Conservation (phyloP, 495 filamentous ascomycete species). For the Lentithecium fluviatile region DNA sequence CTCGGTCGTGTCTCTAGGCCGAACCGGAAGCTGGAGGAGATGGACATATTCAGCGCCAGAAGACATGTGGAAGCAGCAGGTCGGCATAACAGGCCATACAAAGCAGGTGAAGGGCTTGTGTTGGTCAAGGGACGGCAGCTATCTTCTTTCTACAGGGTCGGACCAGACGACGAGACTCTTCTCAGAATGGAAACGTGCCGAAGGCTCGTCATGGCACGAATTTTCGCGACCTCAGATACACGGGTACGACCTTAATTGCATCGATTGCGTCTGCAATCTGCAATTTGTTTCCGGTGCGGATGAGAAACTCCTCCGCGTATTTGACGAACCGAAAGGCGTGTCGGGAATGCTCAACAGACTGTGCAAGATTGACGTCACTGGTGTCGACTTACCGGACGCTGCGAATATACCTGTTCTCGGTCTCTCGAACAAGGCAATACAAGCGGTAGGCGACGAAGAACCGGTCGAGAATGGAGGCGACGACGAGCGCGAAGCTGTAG, state of each 20-base stretch:
- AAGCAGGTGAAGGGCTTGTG: slow-evolving; percentile 73
- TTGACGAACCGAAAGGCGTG: slow-evolving; percentile 82
- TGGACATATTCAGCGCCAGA: slow-evolving; percentile 62
- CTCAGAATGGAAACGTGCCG: slow-evolving; percentile 70
- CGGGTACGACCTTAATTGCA: slow-evolving; percentile 96
- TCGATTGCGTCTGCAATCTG: slow-evolving; percentile 66
- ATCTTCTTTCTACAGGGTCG: slow-evolving; percentile 81
- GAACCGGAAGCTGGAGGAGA: slow-evolving; percentile 88
- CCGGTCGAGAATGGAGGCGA: slow-evolving; percentile 24
- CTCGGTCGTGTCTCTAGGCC: slow-evolving; percentile 74
- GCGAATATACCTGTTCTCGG: slow-evolving; percentile 93
- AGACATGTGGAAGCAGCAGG: slow-evolving; percentile 69
- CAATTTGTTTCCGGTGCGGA: slow-evolving; percentile 95
- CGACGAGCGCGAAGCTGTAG: slow-evolving; percentile 35
- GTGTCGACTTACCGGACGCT: slow-evolving; percentile 68
- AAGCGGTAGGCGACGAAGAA: slow-evolving; percentile 57
- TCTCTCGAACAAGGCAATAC: slow-evolving; percentile 90
- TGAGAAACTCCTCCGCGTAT: slow-evolving; percentile 94
- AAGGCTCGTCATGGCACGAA: slow-evolving; percentile 77
- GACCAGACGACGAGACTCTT: slow-evolving; percentile 95
- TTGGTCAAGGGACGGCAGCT: slow-evolving; percentile 81
- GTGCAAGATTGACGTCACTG: slow-evolving; percentile 54
- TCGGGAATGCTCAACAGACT: slow-evolving; percentile 69
- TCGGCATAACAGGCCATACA: slow-evolving; percentile 83
- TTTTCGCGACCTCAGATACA: slow-evolving; percentile 95